phyloP scores from a whole-genome alignment of 1,139 yeast genomes.

The Zygotorulaspora mrakii region DNA sequence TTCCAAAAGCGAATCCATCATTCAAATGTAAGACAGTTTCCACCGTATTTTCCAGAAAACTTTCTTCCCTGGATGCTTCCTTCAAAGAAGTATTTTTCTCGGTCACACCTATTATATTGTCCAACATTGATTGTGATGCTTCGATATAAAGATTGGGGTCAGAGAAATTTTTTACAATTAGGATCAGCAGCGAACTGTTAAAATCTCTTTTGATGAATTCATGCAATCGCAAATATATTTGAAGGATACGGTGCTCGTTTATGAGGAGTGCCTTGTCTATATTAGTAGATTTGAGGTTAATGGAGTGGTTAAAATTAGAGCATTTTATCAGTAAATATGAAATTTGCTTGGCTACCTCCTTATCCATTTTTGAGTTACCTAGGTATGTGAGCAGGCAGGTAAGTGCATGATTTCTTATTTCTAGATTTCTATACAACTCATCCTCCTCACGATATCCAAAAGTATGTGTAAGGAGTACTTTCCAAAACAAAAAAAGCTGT shows the following conservation, averaged over 20 bases:
- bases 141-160: slow-evolving; percentile 38
- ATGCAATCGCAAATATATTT: slow-evolving; percentile 42
- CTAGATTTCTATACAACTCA: slow-evolving; percentile 44
- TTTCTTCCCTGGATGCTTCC: slow-evolving; percentile 25
- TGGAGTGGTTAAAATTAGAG: slow-evolving; percentile 34
- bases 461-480: slow-evolving; percentile 59
- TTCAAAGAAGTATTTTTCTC: slow-evolving; percentile 20
- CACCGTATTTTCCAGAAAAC: slow-evolving; percentile 22
- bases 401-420: slow-evolving; percentile 46
- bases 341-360: slow-evolving; percentile 43
- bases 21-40: slow-evolving; percentile 29
- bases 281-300: slow-evolving; percentile 24
- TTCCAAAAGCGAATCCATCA: slow-evolving; percentile 44
- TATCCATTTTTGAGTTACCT: slow-evolving; percentile 36
- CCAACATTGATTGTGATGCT: slow-evolving; percentile 24
- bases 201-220: slow-evolving; percentile 43
- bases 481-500: slow-evolving; percentile 77
- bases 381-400: slow-evolving; percentile 46
- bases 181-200: slow-evolving; percentile 45
- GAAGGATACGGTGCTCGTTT: slow-evolving; percentile 44
- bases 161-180: slow-evolving; percentile 45
- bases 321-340: slow-evolving; percentile 45
- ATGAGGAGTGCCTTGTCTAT: slow-evolving; percentile 34
- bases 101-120: slow-evolving; percentile 18
- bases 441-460: slow-evolving; percentile 35